phyloP scores from a whole-genome alignment of 208 protist genomes.

The Angomonas desouzai region DNA sequence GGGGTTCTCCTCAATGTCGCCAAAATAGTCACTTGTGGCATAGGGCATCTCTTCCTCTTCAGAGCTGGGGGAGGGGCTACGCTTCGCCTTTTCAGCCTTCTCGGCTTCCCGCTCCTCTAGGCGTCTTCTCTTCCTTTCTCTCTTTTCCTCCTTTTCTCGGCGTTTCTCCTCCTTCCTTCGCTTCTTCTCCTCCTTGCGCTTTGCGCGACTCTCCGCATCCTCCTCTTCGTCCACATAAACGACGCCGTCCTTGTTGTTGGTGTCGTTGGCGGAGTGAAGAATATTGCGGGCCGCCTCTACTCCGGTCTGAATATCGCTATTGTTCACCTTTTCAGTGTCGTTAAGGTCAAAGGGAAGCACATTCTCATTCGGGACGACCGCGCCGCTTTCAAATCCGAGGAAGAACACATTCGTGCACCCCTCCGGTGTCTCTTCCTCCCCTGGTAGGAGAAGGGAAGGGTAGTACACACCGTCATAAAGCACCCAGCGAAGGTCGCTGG shows the following conservation, averaged over 20 bases:
- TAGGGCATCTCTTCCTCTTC: not conserved
- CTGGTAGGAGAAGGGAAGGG: conserved; percentile 44
- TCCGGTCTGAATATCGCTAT: conserved; percentile 50
- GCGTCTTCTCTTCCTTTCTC: not conserved
- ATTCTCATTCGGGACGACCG: conserved; percentile 40
- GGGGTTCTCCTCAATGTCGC: not conserved
- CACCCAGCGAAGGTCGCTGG: conserved; percentile 63
- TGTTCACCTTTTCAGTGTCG: conserved; percentile 28
- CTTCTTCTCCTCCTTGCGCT: conserved; percentile 19
- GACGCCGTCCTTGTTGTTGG: conserved; percentile 1
- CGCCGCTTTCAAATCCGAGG: conserved; percentile 59
- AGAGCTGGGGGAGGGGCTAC: not conserved
- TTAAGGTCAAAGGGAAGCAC: conserved; percentile 54
- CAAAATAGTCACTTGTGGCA: not conserved
- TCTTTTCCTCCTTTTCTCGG: not conserved
- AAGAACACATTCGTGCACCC: conserved; percentile 69
- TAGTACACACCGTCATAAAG: conserved; percentile 70
- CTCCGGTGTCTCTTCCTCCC: conserved; percentile 36
- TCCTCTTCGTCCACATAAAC: conserved; percentile 10
- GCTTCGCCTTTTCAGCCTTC: not conserved
- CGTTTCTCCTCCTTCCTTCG: conserved; percentile 12
- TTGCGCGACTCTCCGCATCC: conserved; percentile 15
- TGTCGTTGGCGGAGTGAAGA: conserved; percentile 20
- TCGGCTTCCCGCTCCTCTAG: conserved; percentile 1
- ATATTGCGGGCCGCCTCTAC: conserved; percentile 55